These are phyloP conservation scores for Actinidia chinensis DNA, from an alignment of 179 eudicot species.

Conservation along the genomic window DNA sequence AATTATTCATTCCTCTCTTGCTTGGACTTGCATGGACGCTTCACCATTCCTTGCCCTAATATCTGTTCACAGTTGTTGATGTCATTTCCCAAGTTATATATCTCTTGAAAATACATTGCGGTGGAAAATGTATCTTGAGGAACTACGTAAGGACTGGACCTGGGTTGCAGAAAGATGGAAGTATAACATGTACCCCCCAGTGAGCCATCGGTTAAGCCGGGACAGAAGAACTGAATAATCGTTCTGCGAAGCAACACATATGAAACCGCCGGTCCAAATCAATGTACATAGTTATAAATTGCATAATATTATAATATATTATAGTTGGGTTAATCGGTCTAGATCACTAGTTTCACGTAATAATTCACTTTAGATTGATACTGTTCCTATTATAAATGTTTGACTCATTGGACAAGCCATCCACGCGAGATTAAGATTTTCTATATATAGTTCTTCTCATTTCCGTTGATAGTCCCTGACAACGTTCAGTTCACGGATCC, in stretches of 20 bases:
- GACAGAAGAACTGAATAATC: slow-evolving; percentile 80
- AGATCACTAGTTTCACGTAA: not conserved
- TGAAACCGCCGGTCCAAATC: not conserved
- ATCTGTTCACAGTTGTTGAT: slow-evolving; percentile 43
- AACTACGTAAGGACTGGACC: slow-evolving; percentile 71
- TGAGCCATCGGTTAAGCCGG: slow-evolving; percentile 90
- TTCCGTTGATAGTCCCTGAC: not conserved
- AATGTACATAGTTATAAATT: not conserved
- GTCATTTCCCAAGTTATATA: not conserved
- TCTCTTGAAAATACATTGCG: not conserved
- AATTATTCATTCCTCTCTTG: slow-evolving; percentile 88
- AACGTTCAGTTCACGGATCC: not conserved
- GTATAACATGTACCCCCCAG: slow-evolving; percentile 91
- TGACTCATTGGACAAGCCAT: slow-evolving; percentile 3
- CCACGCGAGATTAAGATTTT: not conserved
- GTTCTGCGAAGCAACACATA: slow-evolving; percentile 47
- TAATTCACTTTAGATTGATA: not conserved
- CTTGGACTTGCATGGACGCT: slow-evolving; percentile 85
- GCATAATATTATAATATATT: not conserved
- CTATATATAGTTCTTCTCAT: not conserved
- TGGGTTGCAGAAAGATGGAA: slow-evolving; percentile 73
- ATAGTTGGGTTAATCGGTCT: not conserved
- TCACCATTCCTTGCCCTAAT: slow-evolving; percentile 78
- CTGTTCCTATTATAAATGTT: not conserved
- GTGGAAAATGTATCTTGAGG: slow-evolving; percentile 51